phyloP scores from a whole-genome alignment of 805 yeast species.

The Wickerhamomyces bisporus region DNA sequence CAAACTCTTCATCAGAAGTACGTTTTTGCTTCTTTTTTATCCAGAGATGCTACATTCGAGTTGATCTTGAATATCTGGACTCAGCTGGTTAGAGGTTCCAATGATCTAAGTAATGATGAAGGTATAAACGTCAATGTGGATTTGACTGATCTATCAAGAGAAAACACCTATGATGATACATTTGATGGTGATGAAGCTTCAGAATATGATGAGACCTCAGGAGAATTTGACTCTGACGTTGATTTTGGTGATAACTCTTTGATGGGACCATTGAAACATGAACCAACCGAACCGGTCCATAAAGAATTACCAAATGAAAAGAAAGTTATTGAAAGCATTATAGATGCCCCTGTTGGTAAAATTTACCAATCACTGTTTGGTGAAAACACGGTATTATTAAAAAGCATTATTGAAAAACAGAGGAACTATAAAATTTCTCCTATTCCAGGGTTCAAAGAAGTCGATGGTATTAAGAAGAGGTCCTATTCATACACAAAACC shows the following conservation, averaged over 20 bases:
- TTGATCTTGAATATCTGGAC: slow-evolving; percentile 62
- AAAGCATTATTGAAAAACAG: slow-evolving; percentile 47
- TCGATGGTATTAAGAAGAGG: slow-evolving; percentile 33
- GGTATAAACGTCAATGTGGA: slow-evolving; percentile 9
- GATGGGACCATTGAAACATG: slow-evolving; percentile 40
- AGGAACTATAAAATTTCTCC: slow-evolving; percentile 58
- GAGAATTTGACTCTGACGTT: slow-evolving; percentile 2
- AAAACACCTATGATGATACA: slow-evolving; percentile 3
- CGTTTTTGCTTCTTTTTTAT: slow-evolving; percentile 78
- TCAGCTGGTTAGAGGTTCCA: slow-evolving; percentile 28
- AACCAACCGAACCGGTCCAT: slow-evolving; percentile 43
- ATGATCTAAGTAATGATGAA: slow-evolving; percentile 2
- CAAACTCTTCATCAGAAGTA: slow-evolving; percentile 47
- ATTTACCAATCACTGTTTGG: slow-evolving; percentile 61
- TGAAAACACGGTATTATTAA: slow-evolving; percentile 41
- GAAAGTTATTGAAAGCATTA: slow-evolving; percentile 45
- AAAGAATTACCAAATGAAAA: slow-evolving; percentile 44
- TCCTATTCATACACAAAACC: slow-evolving; percentile 59
- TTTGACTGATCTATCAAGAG: slow-evolving; percentile 6
- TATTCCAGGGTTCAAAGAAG: slow-evolving; percentile 34
- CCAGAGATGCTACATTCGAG: slow-evolving; percentile 57
- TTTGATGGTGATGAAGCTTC: slow-evolving; percentile 2
- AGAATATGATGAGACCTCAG: slow-evolving; percentile 5
- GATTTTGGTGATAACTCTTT: not conserved
- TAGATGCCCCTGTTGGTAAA: slow-evolving; percentile 62